Evolutionary conservation across 176 grass and related monocot genomes (phyloP).

Genomic region (Neostapfia colusana): DNA sequence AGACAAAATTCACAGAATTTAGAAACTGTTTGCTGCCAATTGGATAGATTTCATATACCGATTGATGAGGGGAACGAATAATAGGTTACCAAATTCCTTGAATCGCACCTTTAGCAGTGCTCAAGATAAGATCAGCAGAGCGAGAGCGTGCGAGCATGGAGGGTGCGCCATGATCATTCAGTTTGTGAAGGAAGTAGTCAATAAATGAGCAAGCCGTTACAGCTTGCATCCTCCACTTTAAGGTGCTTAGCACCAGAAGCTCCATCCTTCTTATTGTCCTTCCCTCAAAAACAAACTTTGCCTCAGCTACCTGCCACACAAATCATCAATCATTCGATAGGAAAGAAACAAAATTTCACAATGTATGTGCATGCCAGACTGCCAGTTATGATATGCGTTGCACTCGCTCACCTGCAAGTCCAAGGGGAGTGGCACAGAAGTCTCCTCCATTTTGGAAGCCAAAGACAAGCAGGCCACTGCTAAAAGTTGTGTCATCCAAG

Average conservation of each 20-base stretch:
- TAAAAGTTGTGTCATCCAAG: slow-evolving; percentile 84
- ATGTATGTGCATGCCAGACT: slow-evolving; percentile 13
- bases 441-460: slow-evolving; percentile 94
- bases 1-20: slow-evolving; percentile 36
- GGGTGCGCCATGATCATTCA: slow-evolving; percentile 54
- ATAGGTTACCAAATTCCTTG: slow-evolving; percentile 12
- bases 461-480: slow-evolving; percentile 88
- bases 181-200: slow-evolving; percentile 88
- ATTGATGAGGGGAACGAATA: slow-evolving; percentile 5
- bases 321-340: slow-evolving; percentile 16
- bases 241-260: slow-evolving; percentile 69
- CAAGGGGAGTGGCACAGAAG: slow-evolving; percentile 62
- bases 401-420: slow-evolving; percentile 78
- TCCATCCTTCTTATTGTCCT: slow-evolving; percentile 92
- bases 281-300: slow-evolving; percentile 64
- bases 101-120: slow-evolving; percentile 63
- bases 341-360: slow-evolving; percentile 23
- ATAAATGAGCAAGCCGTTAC: slow-evolving; percentile 90
- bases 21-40: slow-evolving; percentile 23
- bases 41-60: background rate
- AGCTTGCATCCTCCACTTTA: slow-evolving; percentile 89
- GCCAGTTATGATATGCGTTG: slow-evolving; percentile 13
- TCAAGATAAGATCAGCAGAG: slow-evolving; percentile 67
- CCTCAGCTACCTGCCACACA: slow-evolving; percentile 55
- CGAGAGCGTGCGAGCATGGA: slow-evolving; percentile 57